Evolutionary conservation across 345 rosid genomes (phyloP).

Genomic region (Melastoma malabathricum): DNA sequence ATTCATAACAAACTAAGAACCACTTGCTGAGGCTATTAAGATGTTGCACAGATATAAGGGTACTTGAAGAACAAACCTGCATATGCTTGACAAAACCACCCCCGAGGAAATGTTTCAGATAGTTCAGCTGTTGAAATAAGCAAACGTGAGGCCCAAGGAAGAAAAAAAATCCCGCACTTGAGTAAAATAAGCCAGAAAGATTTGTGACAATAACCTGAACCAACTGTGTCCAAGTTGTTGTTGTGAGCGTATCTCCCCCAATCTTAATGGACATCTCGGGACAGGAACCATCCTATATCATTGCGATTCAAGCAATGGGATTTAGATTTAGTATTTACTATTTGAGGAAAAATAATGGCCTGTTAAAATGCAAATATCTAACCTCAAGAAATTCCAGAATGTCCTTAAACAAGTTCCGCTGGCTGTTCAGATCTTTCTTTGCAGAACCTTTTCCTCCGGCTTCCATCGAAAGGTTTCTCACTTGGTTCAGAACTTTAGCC

Average conservation of each 20-base stretch:
- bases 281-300: slow-evolving; percentile 37
- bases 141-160: slow-evolving; percentile 1
- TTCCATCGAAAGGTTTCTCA: slow-evolving; percentile 61
- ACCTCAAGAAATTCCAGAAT: slow-evolving; percentile 74
- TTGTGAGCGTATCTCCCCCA: slow-evolving; percentile 52
- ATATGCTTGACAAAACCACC: slow-evolving; percentile 90
- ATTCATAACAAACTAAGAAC: too few species aligned
- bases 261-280: slow-evolving; percentile 63
- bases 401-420: slow-evolving; percentile 75
- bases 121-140: slow-evolving; percentile 48
- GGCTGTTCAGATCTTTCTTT: slow-evolving; percentile 82
- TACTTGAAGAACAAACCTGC: slow-evolving; percentile 43
- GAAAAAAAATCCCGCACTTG: slow-evolving; percentile 2
- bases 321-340: too few species aligned
- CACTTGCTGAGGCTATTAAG: too few species aligned
- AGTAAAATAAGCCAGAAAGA: slow-evolving; percentile 1
- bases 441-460: slow-evolving; percentile 92
- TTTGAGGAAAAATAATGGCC: not conserved
- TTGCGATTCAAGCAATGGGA: not conserved
- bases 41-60: too few species aligned
- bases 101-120: slow-evolving; percentile 70
- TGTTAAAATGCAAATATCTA: not conserved
- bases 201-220: slow-evolving; percentile 35
- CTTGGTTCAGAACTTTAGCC: slow-evolving; percentile 52
- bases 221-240: slow-evolving; percentile 59